A percentile compares a stretch with the other conserved stretches of the same genome.
Evolutionary conservation across 1,139 yeast species (phyloP).

Genomic region (Candida sanyaensis): DNA sequence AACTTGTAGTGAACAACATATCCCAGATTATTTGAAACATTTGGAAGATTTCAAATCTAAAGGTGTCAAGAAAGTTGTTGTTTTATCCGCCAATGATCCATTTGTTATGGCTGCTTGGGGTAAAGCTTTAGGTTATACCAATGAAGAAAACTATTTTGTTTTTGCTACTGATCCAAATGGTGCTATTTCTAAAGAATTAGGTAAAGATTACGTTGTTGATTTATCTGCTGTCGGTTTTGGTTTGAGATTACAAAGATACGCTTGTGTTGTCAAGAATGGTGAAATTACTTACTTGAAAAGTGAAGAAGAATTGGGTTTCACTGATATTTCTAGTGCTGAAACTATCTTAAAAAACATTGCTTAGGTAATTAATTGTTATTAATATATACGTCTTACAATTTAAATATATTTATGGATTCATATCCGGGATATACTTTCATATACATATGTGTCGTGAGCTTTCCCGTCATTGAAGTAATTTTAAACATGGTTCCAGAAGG

Average conservation of each 20-base stretch:
- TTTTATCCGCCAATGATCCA: conserved; percentile 79
- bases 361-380: background rate
- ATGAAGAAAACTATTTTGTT: conserved; percentile 49
- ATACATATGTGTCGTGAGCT: no score
- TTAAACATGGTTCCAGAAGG: no score
- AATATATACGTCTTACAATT: no score
- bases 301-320: conserved; percentile 61
- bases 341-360: conserved; percentile 42
- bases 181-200: conserved; percentile 52
- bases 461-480: no score
- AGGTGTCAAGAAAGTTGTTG: conserved; percentile 72
- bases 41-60: conserved; percentile 56
- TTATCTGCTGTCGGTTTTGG: conserved; percentile 57
- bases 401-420: no score
- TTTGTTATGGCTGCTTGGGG: conserved; percentile 85
- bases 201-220: conserved; percentile 52
- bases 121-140: conserved; percentile 59
- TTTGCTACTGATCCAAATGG: conserved; percentile 75
- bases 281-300: conserved; percentile 62
- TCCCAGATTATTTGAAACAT: conserved; percentile 69
- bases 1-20: conserved; percentile 78
- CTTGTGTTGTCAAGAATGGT: conserved; percentile 60
- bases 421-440: no score
- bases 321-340: conserved; percentile 60
- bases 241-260: conserved; percentile 4